These are phyloP conservation scores for Alectoria sarmentosa DNA, from an alignment of 495 filamentous ascomycete species.

Conservation along the genomic window DNA sequence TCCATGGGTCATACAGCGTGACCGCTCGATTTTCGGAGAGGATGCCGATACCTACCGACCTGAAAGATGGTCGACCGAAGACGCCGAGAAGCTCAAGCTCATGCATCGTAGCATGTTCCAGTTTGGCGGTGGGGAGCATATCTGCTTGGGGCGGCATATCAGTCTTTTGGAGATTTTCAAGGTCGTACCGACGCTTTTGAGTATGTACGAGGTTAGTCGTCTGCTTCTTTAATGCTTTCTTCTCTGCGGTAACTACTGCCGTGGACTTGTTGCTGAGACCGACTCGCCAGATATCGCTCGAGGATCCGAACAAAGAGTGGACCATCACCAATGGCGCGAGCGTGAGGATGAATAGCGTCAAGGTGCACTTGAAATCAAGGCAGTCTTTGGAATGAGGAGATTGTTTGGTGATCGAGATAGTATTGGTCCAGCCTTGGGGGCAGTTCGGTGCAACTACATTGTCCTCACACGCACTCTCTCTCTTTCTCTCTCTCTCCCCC, in stretches of 20 bases:
- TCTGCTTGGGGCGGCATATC: slow-evolving; percentile 56
- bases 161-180: slow-evolving; percentile 49
- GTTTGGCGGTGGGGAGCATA: slow-evolving; percentile 53
- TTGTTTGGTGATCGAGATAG: too few relatives aligned
- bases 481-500: too few relatives aligned
- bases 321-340: not conserved
- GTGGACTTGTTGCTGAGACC: not conserved
- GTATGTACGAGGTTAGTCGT: slow-evolving; percentile 52
- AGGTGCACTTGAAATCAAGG: too few relatives aligned
- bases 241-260: too few relatives aligned
- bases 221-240: too few relatives aligned
- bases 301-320: slow-evolving; percentile 4
- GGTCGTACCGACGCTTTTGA: slow-evolving; percentile 40
- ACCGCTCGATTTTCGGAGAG: slow-evolving; percentile 49
- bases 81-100: slow-evolving; percentile 39
- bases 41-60: slow-evolving; percentile 51
- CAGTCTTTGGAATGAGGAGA: too few relatives aligned
- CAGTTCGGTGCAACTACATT: too few relatives aligned
- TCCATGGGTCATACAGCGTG: slow-evolving; percentile 55
- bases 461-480: too few relatives aligned
- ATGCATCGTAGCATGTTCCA: slow-evolving; percentile 57
- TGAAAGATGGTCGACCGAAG: slow-evolving; percentile 52
- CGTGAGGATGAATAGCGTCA: too few relatives aligned
- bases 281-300: not conserved
- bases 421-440: too few relatives aligned